Conservation (phyloP, 2,329 filamentous ascomycete species). For the Paecilomyces fulvus region DNA sequence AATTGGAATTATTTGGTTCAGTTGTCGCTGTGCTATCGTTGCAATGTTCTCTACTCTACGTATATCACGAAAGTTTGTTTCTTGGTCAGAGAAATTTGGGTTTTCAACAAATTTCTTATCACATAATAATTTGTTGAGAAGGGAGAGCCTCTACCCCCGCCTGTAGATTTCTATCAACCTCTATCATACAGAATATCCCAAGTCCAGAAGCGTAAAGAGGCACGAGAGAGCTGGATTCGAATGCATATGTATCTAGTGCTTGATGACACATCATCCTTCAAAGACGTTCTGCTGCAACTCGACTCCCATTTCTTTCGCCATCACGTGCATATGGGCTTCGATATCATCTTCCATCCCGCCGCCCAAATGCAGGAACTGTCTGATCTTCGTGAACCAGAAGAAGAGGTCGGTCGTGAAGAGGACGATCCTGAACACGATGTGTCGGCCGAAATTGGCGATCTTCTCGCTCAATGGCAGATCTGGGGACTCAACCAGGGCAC, state of each 20-base stretch:
- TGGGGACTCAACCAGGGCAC: slow-evolving; percentile 68
- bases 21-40: background rate
- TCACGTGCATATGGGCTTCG: slow-evolving; percentile 74
- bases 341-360: slow-evolving; percentile 91
- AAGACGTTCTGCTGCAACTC: slow-evolving; percentile 85
- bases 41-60: background rate
- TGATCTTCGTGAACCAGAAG: slow-evolving; percentile 72
- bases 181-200: background rate
- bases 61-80: background rate
- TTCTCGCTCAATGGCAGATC: slow-evolving; percentile 56
- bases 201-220: background rate
- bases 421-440: slow-evolving; percentile 74
- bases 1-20: background rate
- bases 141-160: background rate
- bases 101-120: background rate
- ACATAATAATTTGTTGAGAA: background rate
- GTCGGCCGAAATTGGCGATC: slow-evolving; percentile 61
- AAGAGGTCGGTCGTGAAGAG: slow-evolving; percentile 68
- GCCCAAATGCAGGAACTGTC: slow-evolving; percentile 67
- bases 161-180: background rate
- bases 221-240: background rate
- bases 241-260: background rate
- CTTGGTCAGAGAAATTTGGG: background rate
- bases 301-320: slow-evolving; percentile 86
- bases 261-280: slow-evolving; percentile 54